Evolutionary conservation across 352 stramenopile species (phyloP).

Genomic region (Globisporangium camurandrum): DNA sequence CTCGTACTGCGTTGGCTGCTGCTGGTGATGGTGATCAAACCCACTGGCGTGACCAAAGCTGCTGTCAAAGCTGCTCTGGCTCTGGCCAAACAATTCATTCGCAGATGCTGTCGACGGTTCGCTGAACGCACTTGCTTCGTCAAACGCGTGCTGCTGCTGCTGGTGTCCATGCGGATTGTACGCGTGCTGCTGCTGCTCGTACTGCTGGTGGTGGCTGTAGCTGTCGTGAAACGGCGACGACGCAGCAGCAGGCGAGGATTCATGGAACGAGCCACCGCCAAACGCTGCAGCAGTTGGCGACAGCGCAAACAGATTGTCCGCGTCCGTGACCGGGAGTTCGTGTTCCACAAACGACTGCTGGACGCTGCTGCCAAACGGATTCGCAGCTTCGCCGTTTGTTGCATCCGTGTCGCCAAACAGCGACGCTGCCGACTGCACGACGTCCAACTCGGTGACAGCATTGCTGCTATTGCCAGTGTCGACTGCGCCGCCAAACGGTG

Average conservation of each 20-base stretch:
- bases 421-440: slow-evolving; percentile 45
- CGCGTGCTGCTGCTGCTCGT: slow-evolving; percentile 19
- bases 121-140: no score
- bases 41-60: no score
- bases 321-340: slow-evolving; percentile 46
- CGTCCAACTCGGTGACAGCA: slow-evolving; percentile 4
- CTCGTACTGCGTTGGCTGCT: slow-evolving; percentile 6
- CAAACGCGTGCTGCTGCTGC: slow-evolving; percentile 19
- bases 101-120: slow-evolving; percentile 17
- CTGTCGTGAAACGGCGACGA: no score
- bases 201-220: slow-evolving; percentile 10
- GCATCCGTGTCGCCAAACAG: slow-evolving; percentile 51
- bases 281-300: slow-evolving; percentile 22
- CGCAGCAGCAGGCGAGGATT: no score
- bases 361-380: slow-evolving; percentile 29
- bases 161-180: no score
- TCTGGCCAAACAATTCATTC: slow-evolving; percentile 20
- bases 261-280: slow-evolving; percentile 21
- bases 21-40: no score
- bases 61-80: slow-evolving; percentile 8
- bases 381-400: slow-evolving; percentile 33
- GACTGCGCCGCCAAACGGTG: slow-evolving; percentile 7
- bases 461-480: not conserved
- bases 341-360: slow-evolving; percentile 28
- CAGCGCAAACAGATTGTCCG: slow-evolving; percentile 50